Evolutionary conservation across 2,329 filamentous ascomycete genomes (phyloP), one percentile per base, ranked within the genome.

Genomic region (Didymella pinodella): DNA sequence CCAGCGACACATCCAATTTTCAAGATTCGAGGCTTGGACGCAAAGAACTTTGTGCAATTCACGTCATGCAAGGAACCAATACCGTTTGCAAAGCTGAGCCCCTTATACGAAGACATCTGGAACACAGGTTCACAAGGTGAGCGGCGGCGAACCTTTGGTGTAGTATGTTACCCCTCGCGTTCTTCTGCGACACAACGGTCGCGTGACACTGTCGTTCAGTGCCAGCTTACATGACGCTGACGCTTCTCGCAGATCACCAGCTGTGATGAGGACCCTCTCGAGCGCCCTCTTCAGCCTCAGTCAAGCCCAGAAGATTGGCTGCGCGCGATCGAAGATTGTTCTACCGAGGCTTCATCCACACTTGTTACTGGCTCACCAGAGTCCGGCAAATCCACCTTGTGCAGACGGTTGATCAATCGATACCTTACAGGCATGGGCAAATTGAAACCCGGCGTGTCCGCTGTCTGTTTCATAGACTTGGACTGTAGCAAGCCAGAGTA

Each of bases 401-500:
- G 85, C 12, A 86, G 85, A 47, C 75, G 92, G 4, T 78, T 93
- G 2, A 77, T 83, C 8, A 93, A 93, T 68, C 84, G 86, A 11
- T 77, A 91, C 8, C 75, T 91, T n/a, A 89, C 86, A 3, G 75
- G 79, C 45, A 62, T 72, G 31, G 73, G 74, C 16, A 75, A 69
- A 43, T 65, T 53, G 1, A 66, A 68, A 16, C 63, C 56, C 31
- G 60, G 72, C 6, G 46, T 71, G 0, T 63, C 71, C 32, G 78
- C 76, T 48, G 79, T 89, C 26, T 83, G 82, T 54, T 79, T 90
- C n/a, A 81, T 95, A 7, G 91, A 95, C 66, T 81, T 94, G 10
- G 91, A 95, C 70, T 89, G 90, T 0, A 89, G 88, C 0, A 90
- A 93, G 68, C 90, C 91, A 2, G 91, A 93, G 70, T 93, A 90